Evolutionary conservation across 768 basidiomycete genomes (phyloP), one percentile per base, ranked within the genome.

Genomic region (Galerina marginata): DNA sequence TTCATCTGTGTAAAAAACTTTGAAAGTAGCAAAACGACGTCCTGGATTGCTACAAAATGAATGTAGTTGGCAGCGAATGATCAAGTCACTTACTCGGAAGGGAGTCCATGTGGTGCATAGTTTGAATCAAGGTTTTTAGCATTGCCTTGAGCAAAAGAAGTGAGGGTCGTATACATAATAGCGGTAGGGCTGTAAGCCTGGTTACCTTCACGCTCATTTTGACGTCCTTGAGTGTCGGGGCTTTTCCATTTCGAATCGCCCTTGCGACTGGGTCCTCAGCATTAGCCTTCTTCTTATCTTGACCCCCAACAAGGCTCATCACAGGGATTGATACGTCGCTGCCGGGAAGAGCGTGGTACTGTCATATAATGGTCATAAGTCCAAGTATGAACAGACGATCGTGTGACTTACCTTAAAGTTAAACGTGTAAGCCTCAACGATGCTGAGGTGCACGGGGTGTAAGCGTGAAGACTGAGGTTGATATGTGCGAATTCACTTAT

Each of bases 351-450:
- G 77, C 81, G 67, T 87, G 82, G 69, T 95, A 95, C 93, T 94
- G n/a, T 38, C 10, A 29, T 42, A 15, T 44, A 10, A 9, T 38
- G 25, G 20, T 20, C 20, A 20, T 20, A 20, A 20, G 20, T 20
- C 20, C 20, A 20, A 20, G 20, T 20, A 49, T 29, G 9, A 43
- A n/a, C 43, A 16, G 9, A 48, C 40, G 26, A 20, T 33, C n/a
- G 23, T 4, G 20, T 20, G 20, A 20, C 76, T 61, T 65, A 90
- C 91, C 65, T 87, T 83, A 67, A 95, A 93, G 68, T 93, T 91
- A 76, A 95, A 95, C 0, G 91, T 93, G 68, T 93, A 95, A 12
- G 93, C 89, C 71, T 95, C 93, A 23, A 94, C 82, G 57, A 95
- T 90, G 74, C 93, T 95, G 63, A 33, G 42, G 46, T 33, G 26